phyloP scores from a whole-genome alignment of 179 eudicot species.

The Corrigiola litoralis region DNA sequence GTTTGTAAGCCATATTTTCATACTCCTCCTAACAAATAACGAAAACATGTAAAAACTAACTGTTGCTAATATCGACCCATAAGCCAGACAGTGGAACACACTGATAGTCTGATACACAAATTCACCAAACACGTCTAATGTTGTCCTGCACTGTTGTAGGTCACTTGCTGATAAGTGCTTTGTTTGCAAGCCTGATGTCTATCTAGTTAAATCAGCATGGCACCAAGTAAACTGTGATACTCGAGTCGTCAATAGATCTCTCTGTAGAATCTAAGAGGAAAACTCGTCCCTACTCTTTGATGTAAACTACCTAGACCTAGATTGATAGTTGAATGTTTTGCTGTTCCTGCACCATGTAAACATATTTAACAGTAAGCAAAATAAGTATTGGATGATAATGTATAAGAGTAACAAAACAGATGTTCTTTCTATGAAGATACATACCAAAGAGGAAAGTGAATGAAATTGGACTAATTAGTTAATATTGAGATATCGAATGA shows the following conservation, averaged over 20 bases:
- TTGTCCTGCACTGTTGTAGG: no score
- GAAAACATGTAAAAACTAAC: no score
- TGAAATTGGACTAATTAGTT: background rate
- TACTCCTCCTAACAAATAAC: no score
- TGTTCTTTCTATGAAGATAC: no score
- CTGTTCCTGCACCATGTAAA: constrained; percentile 1
- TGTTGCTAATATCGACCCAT: no score
- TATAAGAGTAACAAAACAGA: no score
- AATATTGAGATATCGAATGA: background rate
- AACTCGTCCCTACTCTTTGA: background rate
- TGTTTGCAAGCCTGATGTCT: no score
- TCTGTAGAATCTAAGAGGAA: background rate
- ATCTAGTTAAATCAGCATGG: no score
- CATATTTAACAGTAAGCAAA: background rate
- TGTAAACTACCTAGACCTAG: background rate
- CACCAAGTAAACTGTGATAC: background rate
- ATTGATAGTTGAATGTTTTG: background rate
- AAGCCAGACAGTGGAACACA: background rate
- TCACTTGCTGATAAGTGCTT: no score
- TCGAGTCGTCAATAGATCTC: background rate
- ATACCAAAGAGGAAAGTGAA: background rate
- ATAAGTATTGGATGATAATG: no score
- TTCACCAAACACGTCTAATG: background rate
- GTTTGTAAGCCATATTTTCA: no score
- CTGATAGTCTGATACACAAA: background rate